Conservation (phyloP, 1,139 yeast genomes). For the Trichomonascaceae sp. region DNA sequence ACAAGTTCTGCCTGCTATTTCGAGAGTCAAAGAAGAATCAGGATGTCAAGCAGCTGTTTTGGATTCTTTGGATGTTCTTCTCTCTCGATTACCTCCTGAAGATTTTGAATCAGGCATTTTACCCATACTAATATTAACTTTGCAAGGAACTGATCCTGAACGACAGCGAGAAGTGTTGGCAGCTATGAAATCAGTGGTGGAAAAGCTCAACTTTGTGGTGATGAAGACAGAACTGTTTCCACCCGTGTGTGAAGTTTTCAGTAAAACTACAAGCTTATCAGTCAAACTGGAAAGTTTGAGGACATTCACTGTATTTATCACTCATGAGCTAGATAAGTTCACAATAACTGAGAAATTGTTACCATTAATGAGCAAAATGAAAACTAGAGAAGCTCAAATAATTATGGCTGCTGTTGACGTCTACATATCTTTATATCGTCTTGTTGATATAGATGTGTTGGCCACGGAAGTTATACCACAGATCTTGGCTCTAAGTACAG, state of each 20-base stretch:
- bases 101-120: slow-evolving; percentile 36
- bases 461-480: slow-evolving; percentile 47
- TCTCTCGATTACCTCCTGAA: slow-evolving; percentile 43
- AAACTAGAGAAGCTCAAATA: slow-evolving; percentile 69
- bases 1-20: slow-evolving; percentile 49
- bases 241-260: slow-evolving; percentile 60
- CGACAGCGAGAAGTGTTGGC: slow-evolving; percentile 54
- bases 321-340: slow-evolving; percentile 59
- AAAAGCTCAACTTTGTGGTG: slow-evolving; percentile 60
- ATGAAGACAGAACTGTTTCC: slow-evolving; percentile 73
- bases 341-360: slow-evolving; percentile 70
- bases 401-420: slow-evolving; percentile 51
- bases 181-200: slow-evolving; percentile 41
- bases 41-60: slow-evolving; percentile 51
- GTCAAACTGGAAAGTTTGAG: slow-evolving; percentile 68
- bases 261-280: slow-evolving; percentile 74
- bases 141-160: slow-evolving; percentile 33
- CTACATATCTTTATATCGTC: slow-evolving; percentile 36
- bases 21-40: slow-evolving; percentile 41
- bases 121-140: slow-evolving; percentile 32
- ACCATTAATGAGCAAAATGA: slow-evolving; percentile 67
- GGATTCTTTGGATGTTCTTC: slow-evolving; percentile 48
- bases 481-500: slow-evolving; percentile 43
- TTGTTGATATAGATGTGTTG: slow-evolving; percentile 39
- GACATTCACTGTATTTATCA: slow-evolving; percentile 55